A percentile compares a stretch with the other conserved stretches of the same genome.
Conservation (phyloP, 2,329 filamentous ascomycete genomes). For the Esteya vermicola region DNA sequence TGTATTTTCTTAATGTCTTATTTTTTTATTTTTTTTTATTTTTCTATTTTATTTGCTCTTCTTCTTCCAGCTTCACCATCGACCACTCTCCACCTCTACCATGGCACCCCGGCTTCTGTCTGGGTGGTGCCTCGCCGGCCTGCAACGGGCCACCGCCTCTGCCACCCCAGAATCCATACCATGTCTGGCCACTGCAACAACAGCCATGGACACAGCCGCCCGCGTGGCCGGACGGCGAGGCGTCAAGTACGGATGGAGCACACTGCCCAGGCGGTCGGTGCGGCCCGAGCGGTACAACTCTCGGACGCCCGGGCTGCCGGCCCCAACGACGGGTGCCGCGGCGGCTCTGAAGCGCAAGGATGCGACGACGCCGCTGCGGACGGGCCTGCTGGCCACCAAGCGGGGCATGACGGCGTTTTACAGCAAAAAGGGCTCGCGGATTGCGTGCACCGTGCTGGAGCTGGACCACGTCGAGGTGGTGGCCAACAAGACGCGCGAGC, state of each 20-base stretch:
- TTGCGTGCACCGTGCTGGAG: conserved; percentile 83
- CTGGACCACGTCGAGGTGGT: conserved; percentile 86
- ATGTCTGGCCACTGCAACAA: not conserved
- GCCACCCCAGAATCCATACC: not conserved
- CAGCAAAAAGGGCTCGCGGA: conserved; percentile 63
- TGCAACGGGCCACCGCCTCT: conserved; percentile 4
- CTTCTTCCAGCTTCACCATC: not conserved
- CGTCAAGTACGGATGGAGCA: conserved; percentile 48
- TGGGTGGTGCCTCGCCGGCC: conserved; percentile 15
- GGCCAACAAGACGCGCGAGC: conserved; percentile 64
- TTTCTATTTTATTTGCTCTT: not conserved
- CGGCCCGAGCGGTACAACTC: conserved; percentile 50
- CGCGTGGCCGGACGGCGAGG: conserved; percentile 24
- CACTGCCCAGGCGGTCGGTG: conserved; percentile 26
- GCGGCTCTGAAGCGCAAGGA: conserved; percentile 46
- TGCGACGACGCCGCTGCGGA: conserved; percentile 49
- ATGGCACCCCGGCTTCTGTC: conserved; percentile 21
- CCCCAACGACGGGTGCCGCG: conserved; percentile 41
- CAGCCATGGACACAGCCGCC: not conserved
- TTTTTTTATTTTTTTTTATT: not conserved
- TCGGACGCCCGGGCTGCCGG: conserved; percentile 38
- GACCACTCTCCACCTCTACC: too few species aligned
- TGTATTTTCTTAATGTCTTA: not conserved
- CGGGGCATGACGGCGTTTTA: conserved; percentile 93
- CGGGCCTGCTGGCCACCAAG: conserved; percentile 76